Evolutionary conservation across 2,329 filamentous ascomycete genomes (phyloP), one percentile per base, ranked within the genome.

Genomic region (Cytospora piceae): DNA sequence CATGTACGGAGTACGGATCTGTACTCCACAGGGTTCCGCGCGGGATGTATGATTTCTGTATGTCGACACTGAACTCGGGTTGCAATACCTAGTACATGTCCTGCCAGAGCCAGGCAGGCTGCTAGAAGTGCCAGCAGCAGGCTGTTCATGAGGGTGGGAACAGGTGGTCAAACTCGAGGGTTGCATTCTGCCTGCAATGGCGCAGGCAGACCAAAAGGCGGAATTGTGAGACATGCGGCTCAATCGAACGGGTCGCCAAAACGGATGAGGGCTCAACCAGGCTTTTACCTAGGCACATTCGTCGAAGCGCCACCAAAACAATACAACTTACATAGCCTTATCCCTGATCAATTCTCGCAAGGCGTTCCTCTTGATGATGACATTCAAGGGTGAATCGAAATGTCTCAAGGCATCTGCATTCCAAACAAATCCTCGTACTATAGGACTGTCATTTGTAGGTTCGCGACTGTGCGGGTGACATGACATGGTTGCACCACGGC

Each of bases 271-370:
- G 17, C 20, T 17, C 17, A 42, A 42, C 2, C 17, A 42, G 65
- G 65, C 65, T 64, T 67, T 61, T 54, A 60, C 39, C 62, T 58
- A 60, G 65, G 65, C 65, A 53, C 32, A 61, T 46, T 58, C 53
- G 39, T 39, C 20, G 11, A 32, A 15, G 2, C 11, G 29, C 39
- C 53, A 54, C 60, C 52, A 39, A 29, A 29, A 63, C 53, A 51
- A 20, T 53, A 54, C 31, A 57, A 39, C 53, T 27, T 55, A 63
- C n/a, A n/a, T n/a, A 5, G 52, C 42, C 61, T 39, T 37, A 37
- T 52, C 53, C 61, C 53, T 39, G 54, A n/a, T 57, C 17, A 37
- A 52, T 52, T 39, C 51, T 52, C 49, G 53, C 39, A 32, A 34
- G 60, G 20, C 53, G 20, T 32, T 29, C 9, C 39, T 37, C 34